Evolutionary conservation across 2,329 filamentous ascomycete species (phyloP), one percentile per base, ranked within the genome.

Genomic region (Cordyceps farinosa): DNA sequence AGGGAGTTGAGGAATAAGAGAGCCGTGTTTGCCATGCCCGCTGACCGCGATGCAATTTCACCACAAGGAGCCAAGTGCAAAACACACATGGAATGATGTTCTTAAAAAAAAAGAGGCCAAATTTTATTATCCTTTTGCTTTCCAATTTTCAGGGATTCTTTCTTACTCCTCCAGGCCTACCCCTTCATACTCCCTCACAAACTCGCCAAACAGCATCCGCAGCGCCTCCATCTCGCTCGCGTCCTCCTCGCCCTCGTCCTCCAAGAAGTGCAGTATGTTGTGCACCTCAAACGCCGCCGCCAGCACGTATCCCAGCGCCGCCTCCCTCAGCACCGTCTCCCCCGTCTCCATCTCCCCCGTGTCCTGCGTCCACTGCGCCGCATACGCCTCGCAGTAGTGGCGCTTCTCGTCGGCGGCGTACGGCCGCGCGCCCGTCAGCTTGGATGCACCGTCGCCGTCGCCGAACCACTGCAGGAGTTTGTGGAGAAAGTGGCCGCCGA

Each of bases 201-300:
- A 67, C 59, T 65, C 36, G 15, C 51, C 54, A 61, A 63, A 65
- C 44, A 65, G 48, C 44, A 62, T 65, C 22, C 62, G 64, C 36
- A 67, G 44, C n/a, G 62, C 64, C 51, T 53, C 11, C 4, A 65
- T 27, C 42, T 66, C 51, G 52, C 64, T 44, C 17, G 56, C 54
- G 50, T 66, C 64, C 27, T 55, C 58, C 10, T 64, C 58, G 2
- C 50, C 61, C 38, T 50, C 42, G 13, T 55, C 38, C 15, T 64
- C 42, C 63, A 65, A 66, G 38, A 56, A 66, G 32, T 57, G 56
- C 34, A 65, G 51, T 64, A 67, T 67, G 32, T 65, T 65, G 50
- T 67, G 66, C 13, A 66, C 60, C 22, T 67, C 66, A 60, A 67
- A 67, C n/a, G 66, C 47, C n/a, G 65, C 56, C 22, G 66, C 66